Evolutionary conservation across 75 land plant genomes (phyloP).

Genomic region (Pinus taeda): DNA sequence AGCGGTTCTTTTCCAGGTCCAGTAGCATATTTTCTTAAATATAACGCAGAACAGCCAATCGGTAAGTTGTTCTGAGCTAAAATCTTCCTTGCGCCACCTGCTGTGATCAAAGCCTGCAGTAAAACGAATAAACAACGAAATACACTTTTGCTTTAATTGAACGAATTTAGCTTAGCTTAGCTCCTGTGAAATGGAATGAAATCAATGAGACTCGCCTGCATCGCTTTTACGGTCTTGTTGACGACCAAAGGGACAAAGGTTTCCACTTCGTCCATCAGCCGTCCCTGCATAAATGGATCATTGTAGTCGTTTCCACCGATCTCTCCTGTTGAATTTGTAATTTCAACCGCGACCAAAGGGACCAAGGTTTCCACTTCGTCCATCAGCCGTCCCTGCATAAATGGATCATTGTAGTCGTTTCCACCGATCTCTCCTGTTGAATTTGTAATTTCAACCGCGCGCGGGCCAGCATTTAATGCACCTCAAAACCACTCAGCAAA

Average conservation of each 20-base stretch:
- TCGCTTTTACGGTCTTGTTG: constrained; percentile 14
- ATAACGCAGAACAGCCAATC: neutral
- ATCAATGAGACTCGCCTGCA: neutral
- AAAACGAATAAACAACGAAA: neutral
- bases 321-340: too few relatives aligned
- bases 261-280: constrained; percentile 19
- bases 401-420: constrained; percentile 52
- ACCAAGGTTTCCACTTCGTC: constrained; percentile 17
- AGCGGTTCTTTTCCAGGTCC: neutral
- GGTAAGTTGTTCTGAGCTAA: constrained; percentile 1
- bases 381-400: constrained; percentile 14
- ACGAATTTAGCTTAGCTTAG: too few relatives aligned
- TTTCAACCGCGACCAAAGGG: constrained; percentile 15
- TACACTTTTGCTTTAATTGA: too few relatives aligned
- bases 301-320: constrained; percentile 71
- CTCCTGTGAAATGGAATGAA: constrained; percentile 6
- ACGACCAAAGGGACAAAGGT: constrained; percentile 19
- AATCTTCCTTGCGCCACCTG: neutral
- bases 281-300: constrained; percentile 15
- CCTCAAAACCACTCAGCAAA: too few relatives aligned
- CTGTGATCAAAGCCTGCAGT: neutral
- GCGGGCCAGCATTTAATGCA: too few relatives aligned
- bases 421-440: constrained; percentile 76
- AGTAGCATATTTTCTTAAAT: neutral
- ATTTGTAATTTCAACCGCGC: too few relatives aligned